Conservation (phyloP, 2,329 filamentous ascomycete genomes). For the Botryotinia globosa region DNA sequence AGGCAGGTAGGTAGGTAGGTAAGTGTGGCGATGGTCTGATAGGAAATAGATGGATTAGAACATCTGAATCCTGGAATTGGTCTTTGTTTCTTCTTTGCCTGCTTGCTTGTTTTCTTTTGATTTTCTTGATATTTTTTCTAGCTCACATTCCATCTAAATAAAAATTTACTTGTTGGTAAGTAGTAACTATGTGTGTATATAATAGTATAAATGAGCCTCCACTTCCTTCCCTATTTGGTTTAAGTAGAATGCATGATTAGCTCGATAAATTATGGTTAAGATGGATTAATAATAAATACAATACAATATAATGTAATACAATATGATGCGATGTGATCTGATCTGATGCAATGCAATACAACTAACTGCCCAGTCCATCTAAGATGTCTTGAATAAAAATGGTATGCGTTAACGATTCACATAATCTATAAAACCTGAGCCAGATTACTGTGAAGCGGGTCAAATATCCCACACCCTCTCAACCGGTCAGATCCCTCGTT, state of each 20-base stretch:
- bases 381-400: accelerated
- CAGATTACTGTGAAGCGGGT: no score
- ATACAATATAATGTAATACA: no score
- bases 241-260: background rate
- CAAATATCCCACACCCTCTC: no score
- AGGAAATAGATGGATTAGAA: background rate
- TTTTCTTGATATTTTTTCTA: background rate
- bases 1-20: background rate
- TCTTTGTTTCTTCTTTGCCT: background rate
- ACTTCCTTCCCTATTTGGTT: background rate
- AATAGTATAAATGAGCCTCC: accelerated
- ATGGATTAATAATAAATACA: no score
- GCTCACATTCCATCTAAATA: accelerated
- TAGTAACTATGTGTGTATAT: background rate
- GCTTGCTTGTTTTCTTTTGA: background rate
- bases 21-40: background rate
- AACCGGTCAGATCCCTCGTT: no score
- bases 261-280: no score
- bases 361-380: no score
- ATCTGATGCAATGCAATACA: no score
- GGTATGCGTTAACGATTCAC: no score
- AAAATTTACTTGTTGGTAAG: background rate
- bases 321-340: no score
- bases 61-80: background rate
- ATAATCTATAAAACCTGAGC: no score